phyloP scores from a whole-genome alignment of 805 yeast species.

The Cyberlindnera euphorbiae region DNA sequence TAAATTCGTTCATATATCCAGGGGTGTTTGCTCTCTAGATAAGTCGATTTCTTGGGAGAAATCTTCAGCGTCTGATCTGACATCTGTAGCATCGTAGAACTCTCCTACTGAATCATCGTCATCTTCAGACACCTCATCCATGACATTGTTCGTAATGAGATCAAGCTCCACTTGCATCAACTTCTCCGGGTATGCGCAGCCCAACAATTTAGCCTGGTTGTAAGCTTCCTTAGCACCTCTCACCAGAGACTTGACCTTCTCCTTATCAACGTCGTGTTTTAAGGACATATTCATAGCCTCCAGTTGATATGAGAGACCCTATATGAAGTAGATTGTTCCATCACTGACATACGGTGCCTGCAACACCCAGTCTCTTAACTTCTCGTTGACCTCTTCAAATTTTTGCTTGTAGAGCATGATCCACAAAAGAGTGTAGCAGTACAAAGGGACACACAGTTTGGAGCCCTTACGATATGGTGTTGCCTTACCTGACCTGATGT shows the following conservation, averaged over 20 bases:
- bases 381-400: constrained; percentile 17
- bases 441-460: constrained; percentile 11
- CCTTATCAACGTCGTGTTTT: constrained; percentile 4
- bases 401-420: constrained; percentile 15
- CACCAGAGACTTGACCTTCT: constrained; percentile 13
- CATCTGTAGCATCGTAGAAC: not conserved
- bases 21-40: too few relatives aligned
- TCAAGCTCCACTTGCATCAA: constrained; percentile 14
- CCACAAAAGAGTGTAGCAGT: constrained; percentile 19
- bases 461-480: constrained; percentile 17
- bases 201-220: constrained; percentile 11
- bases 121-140: constrained; percentile 6
- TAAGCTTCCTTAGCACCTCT: constrained; percentile 11
- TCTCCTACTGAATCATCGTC: not conserved
- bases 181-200: constrained; percentile 18
- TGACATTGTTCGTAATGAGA: constrained; percentile 9
- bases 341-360: constrained; percentile 19
- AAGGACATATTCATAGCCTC: constrained; percentile 13
- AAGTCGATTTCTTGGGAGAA: too few relatives aligned
- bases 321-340: constrained; percentile 23
- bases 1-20: too few relatives aligned
- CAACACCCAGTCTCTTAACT: constrained; percentile 13
- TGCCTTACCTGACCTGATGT: not conserved
- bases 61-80: too few relatives aligned
- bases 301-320: constrained; percentile 22